These are phyloP conservation scores for Cercospora nicotianae DNA, from an alignment of 2,329 filamentous ascomycete genomes.

Conservation along the genomic window DNA sequence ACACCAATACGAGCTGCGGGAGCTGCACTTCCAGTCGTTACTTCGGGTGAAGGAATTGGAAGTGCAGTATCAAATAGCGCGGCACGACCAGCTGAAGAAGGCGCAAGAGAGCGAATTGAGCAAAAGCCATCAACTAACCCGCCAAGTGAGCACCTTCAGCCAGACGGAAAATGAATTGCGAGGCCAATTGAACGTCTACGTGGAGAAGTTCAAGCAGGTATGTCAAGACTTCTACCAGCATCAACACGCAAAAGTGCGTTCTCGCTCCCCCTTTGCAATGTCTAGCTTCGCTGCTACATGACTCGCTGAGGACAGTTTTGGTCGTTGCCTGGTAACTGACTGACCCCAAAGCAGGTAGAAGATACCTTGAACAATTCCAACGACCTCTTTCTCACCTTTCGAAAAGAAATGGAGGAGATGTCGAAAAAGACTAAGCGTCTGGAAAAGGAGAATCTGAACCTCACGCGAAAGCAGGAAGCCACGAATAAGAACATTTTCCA, in stretches of 20 bases:
- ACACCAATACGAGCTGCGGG: constrained; percentile 93
- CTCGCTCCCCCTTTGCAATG: constrained; percentile 11
- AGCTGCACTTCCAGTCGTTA: constrained; percentile 88
- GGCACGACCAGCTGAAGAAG: constrained; percentile 87
- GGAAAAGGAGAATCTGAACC: constrained; percentile 90
- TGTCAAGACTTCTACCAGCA: constrained; percentile 26
- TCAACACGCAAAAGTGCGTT: constrained; percentile 19
- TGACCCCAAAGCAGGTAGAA: constrained; percentile 73
- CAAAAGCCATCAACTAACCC: constrained; percentile 80
- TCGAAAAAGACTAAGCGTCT: constrained; percentile 97
- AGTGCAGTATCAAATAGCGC: constrained; percentile 85
- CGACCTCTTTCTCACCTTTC: constrained; percentile 92
- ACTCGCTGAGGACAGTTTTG: constrained; percentile 13
- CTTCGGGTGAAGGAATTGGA: constrained; percentile 95
- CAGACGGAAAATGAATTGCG: constrained; percentile 93
- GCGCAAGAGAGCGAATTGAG: constrained; percentile 76
- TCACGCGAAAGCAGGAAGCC: constrained; percentile 89
- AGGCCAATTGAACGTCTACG: constrained; percentile 95
- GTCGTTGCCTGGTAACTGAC: constrained; percentile 38
- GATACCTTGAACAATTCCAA: constrained; percentile 98
- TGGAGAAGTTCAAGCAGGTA: constrained; percentile 99
- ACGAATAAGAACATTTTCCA: constrained; percentile 93
- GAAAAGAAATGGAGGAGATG: constrained; percentile 99
- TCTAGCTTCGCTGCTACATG: constrained; percentile 7
- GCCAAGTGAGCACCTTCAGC: constrained; percentile 91